Evolutionary conservation across 805 yeast genomes (phyloP).

Genomic region (Debaryomyces castellii): DNA sequence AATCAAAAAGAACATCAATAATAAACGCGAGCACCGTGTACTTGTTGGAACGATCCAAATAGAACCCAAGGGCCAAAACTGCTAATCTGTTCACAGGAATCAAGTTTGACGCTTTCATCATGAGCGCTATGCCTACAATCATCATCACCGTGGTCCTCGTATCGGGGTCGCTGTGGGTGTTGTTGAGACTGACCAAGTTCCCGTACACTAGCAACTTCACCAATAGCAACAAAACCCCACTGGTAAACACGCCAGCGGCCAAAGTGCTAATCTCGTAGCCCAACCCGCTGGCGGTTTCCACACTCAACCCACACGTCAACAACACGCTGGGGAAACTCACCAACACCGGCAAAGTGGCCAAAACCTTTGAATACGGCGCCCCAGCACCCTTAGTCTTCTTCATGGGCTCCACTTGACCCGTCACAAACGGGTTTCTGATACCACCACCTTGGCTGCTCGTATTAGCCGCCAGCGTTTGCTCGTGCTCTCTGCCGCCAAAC

Average conservation of each 20-base stretch:
- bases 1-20: conserved; percentile 20
- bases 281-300: not conserved
- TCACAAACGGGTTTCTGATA: conserved; percentile 1
- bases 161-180: not conserved
- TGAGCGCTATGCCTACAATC: conserved; percentile 17
- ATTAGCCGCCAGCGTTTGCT: not conserved
- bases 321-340: conserved; percentile 31
- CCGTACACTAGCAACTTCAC: conserved; percentile 13
- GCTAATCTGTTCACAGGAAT: conserved; percentile 25
- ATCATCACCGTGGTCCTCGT: conserved; percentile 8
- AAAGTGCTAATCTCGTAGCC: conserved; percentile 6
- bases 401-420: no score
- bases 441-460: not conserved
- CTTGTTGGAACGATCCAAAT: conserved; percentile 27
- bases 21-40: conserved; percentile 28
- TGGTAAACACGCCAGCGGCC: conserved; percentile 19
- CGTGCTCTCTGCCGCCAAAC: not conserved
- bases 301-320: conserved; percentile 17
- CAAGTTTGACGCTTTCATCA: conserved; percentile 20
- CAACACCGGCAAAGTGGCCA: conserved; percentile 32
- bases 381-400: no score
- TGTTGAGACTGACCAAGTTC: conserved; percentile 10
- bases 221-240: conserved; percentile 17
- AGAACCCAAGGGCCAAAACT: conserved; percentile 28
- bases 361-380: conserved; percentile 6